Evolutionary conservation across 2,329 filamentous ascomycete species (phyloP), one percentile per base, ranked within the genome.

Genomic region (Hymenotorrendiella dingleyae): DNA sequence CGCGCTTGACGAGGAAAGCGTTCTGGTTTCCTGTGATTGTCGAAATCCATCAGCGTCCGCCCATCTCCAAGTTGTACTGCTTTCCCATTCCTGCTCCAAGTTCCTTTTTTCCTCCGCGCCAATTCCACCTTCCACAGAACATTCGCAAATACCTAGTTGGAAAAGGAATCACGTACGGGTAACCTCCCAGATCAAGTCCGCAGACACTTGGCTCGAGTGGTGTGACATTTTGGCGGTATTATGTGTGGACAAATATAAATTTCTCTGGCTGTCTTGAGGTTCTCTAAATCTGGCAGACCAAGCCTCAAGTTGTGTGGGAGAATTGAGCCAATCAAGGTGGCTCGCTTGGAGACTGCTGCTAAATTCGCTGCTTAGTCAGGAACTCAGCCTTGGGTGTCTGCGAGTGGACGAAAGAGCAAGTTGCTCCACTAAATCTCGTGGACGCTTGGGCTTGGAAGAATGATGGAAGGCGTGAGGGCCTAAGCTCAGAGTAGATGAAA

Each of bases 161-260:
- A 14, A 48, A 49, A 27, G 19, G 21, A 20, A 19, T 11, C 8
- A 89, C 89, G 71, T 82, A 96, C 90, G 87, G 78, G 84, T 82
- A 70, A 94, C 74, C 80, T 91, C 84, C 91, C 91, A 97, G 77
- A 95, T 74, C 62, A 96, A 78, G 73, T 96, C 90, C 66, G 82
- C 72, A 68, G 89, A 94, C 66, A 94, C 76, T 76, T 89, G 87
- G 62, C 81, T 69, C 60, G 78, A 73, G 68, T 70, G 74, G 62
- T 73, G 79, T 63, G 59, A 54, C 60, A 62, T 62, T 35, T 53
- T 58, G 41, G 43, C 42, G 43, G 40, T 47, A 43, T 48, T 45
- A 33, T 44, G 34, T 42, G 48, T n/a, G n/a, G n/a, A n/a, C n/a
- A n/a, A n/a, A n/a, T 22, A 20, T n/a, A 23, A 22, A 7, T 11